Conservation (phyloP, 2,329 filamentous ascomycete genomes). For the Albophoma yamanashiensis region DNA sequence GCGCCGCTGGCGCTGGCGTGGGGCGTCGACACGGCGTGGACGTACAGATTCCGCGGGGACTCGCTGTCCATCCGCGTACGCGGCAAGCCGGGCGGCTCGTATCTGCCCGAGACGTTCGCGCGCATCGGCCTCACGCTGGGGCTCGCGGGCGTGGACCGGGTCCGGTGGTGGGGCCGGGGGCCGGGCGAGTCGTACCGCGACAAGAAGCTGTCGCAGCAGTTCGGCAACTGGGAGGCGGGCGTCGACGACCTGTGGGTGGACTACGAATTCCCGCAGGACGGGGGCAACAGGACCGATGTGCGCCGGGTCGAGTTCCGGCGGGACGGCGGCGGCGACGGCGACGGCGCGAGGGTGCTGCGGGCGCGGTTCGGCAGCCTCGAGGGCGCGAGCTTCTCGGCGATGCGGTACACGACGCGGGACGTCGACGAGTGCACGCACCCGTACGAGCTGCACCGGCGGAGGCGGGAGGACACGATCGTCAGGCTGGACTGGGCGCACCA, state of each 20-base stretch:
- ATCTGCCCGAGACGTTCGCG: constrained; percentile 46
- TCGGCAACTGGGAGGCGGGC: constrained; percentile 39
- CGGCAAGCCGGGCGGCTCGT: constrained; percentile 33
- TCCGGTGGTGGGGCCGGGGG: constrained; percentile 57
- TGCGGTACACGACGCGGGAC: constrained; percentile 43
- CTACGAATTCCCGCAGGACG: constrained; percentile 61
- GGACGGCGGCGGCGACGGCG: constrained; percentile 5
- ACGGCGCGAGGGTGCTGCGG: constrained; percentile 23
- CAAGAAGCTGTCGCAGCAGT: constrained; percentile 48
- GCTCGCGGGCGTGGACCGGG: constrained; percentile 24
- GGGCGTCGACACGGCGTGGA: constrained; percentile 38
- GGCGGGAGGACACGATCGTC: constrained; percentile 40
- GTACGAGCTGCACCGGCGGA: constrained; percentile 42
- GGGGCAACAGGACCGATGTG: constrained; percentile 52
- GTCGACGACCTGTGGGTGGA: constrained; percentile 44
- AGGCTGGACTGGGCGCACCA: constrained; percentile 52
- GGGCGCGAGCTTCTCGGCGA: constrained; percentile 44
- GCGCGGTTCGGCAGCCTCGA: constrained; percentile 34
- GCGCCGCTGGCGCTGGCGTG: constrained; percentile 56
- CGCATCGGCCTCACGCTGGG: constrained; percentile 50
- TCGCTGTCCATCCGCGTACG: constrained; percentile 38
- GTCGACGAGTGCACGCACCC: constrained; percentile 46
- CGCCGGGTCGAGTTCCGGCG: constrained; percentile 43
- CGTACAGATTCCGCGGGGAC: constrained; percentile 42
- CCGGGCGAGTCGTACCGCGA: constrained; percentile 57